Evolutionary conservation across 768 basidiomycete species (phyloP).

Genomic region (Hebeloma cylindrosporum): DNA sequence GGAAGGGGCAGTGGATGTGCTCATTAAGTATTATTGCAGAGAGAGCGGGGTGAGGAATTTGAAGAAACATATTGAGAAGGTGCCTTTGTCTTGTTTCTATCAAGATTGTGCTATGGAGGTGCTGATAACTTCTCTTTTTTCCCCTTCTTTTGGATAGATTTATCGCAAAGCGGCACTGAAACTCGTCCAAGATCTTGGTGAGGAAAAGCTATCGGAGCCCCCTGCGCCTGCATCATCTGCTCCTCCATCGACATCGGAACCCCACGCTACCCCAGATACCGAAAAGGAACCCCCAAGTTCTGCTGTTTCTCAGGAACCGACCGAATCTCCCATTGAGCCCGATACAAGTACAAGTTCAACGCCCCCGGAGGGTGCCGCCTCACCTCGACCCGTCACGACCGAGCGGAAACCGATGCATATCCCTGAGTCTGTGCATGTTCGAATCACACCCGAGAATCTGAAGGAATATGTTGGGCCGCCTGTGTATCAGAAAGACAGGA

Average conservation of each 20-base stretch:
- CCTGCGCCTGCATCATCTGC: conserved; percentile 17
- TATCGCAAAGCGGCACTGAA: conserved; percentile 95
- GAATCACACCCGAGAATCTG: conserved; percentile 82
- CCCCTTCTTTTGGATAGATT: no score
- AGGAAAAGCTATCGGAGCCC: conserved; percentile 80
- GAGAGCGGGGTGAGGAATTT: conserved; percentile 96
- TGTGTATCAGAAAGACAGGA: conserved; percentile 90
- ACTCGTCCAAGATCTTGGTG: conserved; percentile 88
- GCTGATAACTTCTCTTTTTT: no score
- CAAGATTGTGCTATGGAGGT: neutral
- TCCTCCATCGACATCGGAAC: no score
- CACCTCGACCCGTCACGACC: conserved; percentile 41
- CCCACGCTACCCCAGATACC: no score
- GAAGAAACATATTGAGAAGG: conserved; percentile 99
- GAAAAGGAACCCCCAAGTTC: no score
- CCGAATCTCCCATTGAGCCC: no score
- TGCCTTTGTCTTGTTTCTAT: conserved; percentile 27
- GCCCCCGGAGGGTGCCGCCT: conserved; percentile 13
- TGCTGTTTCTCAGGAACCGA: no score
- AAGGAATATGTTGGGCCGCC: conserved; percentile 98
- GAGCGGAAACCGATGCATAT: conserved; percentile 80
- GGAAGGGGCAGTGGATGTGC: conserved; percentile 71
- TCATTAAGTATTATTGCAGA: conserved; percentile 96
- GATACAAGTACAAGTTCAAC: no score
- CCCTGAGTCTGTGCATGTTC: conserved; percentile 74